These are phyloP conservation scores for Pestalotiopsis sp. DNA, from an alignment of 2,329 filamentous ascomycete genomes.

Conservation along the genomic window DNA sequence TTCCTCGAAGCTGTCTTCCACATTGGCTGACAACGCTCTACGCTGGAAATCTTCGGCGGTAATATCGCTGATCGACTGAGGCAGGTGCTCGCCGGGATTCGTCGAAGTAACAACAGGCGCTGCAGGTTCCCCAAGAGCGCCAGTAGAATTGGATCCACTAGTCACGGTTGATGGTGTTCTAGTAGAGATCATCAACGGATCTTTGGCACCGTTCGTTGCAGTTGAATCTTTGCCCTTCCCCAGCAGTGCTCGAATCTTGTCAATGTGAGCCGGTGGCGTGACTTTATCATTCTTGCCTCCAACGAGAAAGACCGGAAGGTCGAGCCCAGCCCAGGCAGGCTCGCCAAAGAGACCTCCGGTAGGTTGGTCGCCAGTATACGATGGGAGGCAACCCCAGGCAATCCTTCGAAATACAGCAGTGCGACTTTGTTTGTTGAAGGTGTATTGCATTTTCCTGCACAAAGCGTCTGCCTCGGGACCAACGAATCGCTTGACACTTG, in stretches of 20 bases:
- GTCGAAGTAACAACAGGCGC: constrained; percentile 44
- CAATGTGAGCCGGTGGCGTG: constrained; percentile 69
- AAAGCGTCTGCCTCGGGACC: constrained; percentile 65
- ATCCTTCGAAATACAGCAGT: constrained; percentile 83
- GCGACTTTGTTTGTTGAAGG: constrained; percentile 79
- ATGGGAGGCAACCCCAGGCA: constrained; percentile 69
- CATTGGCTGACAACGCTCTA: constrained; percentile 20
- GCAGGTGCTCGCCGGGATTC: constrained; percentile 30
- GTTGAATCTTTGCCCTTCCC: neutral
- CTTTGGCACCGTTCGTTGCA: neutral
- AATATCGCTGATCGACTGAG: constrained; percentile 39
- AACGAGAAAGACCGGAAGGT: constrained; percentile 75
- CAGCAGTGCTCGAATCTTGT: constrained; percentile 59
- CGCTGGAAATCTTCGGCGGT: constrained; percentile 37
- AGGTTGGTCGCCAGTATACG: constrained; percentile 51
- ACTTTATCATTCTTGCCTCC: constrained; percentile 76
- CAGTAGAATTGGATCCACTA: neutral
- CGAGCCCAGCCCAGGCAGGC: constrained; percentile 70
- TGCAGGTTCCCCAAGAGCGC: constrained; percentile 44
- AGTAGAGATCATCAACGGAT: neutral
- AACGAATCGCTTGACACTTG: constrained; percentile 77
- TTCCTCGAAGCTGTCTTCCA: constrained; percentile 35
- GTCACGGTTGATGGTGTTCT: neutral
- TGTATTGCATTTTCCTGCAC: constrained; percentile 66
- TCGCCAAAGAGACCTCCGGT: constrained; percentile 67